Percentiles rank a stretch among this genome's conserved stretches.
phyloP scores from a whole-genome alignment of 2,329 filamentous ascomycete species.

The Neofusicoccum sp. region DNA sequence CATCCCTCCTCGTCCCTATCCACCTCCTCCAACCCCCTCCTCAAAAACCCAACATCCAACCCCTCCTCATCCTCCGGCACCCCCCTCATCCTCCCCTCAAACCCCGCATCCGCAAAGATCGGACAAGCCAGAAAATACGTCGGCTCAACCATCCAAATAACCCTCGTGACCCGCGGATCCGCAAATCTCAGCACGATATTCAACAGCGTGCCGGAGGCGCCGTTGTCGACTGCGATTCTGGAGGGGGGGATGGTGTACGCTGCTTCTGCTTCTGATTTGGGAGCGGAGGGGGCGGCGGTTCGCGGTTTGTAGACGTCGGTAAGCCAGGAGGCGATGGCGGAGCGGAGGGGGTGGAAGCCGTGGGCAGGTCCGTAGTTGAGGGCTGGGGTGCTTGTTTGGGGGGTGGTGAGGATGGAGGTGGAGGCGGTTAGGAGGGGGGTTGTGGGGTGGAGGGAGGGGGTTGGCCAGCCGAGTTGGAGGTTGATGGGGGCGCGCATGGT shows the following conservation, averaged over 20 bases:
- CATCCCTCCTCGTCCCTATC: conserved; percentile 44
- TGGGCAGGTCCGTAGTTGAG: conserved; percentile 79
- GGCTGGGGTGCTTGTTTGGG: conserved; percentile 60
- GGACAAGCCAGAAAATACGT: conserved; percentile 80
- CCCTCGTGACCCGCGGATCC: conserved; percentile 73
- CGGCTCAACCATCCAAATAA: conserved; percentile 79
- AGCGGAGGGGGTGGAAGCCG: conserved; percentile 69
- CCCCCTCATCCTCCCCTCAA: conserved; percentile 62
- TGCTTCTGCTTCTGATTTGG: too few relatives aligned
- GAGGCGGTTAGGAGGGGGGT: conserved; percentile 64
- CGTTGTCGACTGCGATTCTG: conserved; percentile 79
- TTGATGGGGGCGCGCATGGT: conserved; percentile 54
- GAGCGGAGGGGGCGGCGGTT: conserved; percentile 41
- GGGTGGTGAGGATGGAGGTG: conserved; percentile 62
- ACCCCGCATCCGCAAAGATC: conserved; percentile 78
- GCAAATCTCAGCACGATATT: conserved; percentile 71
- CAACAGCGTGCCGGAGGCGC: conserved; percentile 84
- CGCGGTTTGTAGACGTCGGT: conserved; percentile 57
- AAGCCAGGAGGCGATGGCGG: conserved; percentile 72
- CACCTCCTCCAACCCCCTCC: conserved; percentile 52
- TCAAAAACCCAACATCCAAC: conserved; percentile 67
- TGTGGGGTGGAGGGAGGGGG: conserved; percentile 65
- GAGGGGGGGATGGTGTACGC: conserved; percentile 47
- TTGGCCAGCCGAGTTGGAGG: conserved; percentile 70
- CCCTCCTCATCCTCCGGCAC: conserved; percentile 79